Evolutionary conservation across 805 yeast species (phyloP).

Genomic region (Wickerhamiella bombiphila): DNA sequence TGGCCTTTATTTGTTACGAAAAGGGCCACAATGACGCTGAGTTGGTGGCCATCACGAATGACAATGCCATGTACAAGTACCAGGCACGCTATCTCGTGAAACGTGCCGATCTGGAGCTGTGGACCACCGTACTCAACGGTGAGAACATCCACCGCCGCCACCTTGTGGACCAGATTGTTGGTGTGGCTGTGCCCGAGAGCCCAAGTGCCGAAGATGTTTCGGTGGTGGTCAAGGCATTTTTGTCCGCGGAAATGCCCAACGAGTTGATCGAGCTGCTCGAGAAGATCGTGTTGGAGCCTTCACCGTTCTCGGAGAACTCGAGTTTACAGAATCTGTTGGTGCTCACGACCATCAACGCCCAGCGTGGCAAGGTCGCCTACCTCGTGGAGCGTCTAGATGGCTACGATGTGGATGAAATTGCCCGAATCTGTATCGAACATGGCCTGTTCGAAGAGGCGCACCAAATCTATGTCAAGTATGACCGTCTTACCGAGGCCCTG

Average conservation of each 20-base stretch:
- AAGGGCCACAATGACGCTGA: conserved; percentile 89
- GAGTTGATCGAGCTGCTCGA: conserved; percentile 91
- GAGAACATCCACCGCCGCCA: conserved; percentile 82
- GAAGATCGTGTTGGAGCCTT: conserved; percentile 91
- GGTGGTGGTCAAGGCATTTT: conserved; percentile 88
- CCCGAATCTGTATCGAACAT: conserved; percentile 78
- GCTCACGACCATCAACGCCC: conserved; percentile 92
- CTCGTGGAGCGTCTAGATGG: conserved; percentile 83
- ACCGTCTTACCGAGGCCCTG: conserved; percentile 63
- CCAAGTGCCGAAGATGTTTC: conserved; percentile 86
- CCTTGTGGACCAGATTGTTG: conserved; percentile 83
- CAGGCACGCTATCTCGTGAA: conserved; percentile 91
- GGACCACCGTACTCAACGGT: conserved; percentile 62
- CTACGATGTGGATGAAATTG: conserved; percentile 87
- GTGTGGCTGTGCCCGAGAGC: conserved; percentile 95
- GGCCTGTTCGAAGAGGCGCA: conserved; percentile 87
- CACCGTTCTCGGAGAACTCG: conserved; percentile 90
- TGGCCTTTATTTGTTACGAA: conserved; percentile 94
- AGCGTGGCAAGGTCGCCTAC: conserved; percentile 64
- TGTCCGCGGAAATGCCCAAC: conserved; percentile 84
- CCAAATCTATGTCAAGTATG: conserved; percentile 77
- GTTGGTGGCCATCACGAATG: conserved; percentile 82
- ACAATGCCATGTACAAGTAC: conserved; percentile 94
- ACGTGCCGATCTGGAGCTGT: conserved; percentile 72
- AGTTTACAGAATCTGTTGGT: conserved; percentile 86